A percentile compares a stretch with the other conserved stretches of the same genome.
Evolutionary conservation across 106 monocot species (phyloP).

Genomic region (Allium sativum): DNA sequence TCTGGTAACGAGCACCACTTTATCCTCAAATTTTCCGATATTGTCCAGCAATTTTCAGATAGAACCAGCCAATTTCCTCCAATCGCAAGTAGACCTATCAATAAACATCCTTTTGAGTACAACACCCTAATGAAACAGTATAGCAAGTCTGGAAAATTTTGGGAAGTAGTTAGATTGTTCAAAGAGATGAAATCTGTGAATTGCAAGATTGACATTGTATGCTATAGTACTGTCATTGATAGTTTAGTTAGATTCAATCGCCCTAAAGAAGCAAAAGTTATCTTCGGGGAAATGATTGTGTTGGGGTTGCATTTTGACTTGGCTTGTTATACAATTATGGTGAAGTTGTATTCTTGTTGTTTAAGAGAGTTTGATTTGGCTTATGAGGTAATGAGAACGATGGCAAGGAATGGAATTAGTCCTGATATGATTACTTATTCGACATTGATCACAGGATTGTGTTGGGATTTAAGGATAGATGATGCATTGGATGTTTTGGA

Average conservation of each 20-base stretch:
- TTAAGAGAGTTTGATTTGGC: slow-evolving; percentile 23
- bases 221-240: slow-evolving; percentile 37
- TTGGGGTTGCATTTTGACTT: slow-evolving; percentile 21
- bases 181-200: slow-evolving; percentile 23
- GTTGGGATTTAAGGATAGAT: slow-evolving; percentile 19
- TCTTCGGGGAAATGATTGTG: slow-evolving; percentile 36
- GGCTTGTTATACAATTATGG: slow-evolving; percentile 29
- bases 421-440: slow-evolving; percentile 43
- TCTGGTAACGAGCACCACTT: background rate
- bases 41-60: slow-evolving; percentile 3
- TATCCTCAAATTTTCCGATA: background rate
- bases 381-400: slow-evolving; percentile 15
- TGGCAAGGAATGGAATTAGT: slow-evolving; percentile 16
- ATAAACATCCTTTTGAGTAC: slow-evolving; percentile 12
- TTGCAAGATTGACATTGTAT: slow-evolving; percentile 12
- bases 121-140: slow-evolving; percentile 35
- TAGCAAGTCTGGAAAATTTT: slow-evolving; percentile 12
- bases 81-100: slow-evolving; percentile 5
- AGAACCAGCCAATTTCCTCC: background rate
- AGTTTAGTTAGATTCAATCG: slow-evolving; percentile 14
- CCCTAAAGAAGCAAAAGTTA: slow-evolving; percentile 11
- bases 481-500: slow-evolving; percentile 37
- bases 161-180: slow-evolving; percentile 31
- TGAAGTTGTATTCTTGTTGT: slow-evolving; percentile 35
- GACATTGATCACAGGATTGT: slow-evolving; percentile 35